Conservation (phyloP, 1,139 yeast species). For the Nakaseomyces kungkrabaensis region DNA sequence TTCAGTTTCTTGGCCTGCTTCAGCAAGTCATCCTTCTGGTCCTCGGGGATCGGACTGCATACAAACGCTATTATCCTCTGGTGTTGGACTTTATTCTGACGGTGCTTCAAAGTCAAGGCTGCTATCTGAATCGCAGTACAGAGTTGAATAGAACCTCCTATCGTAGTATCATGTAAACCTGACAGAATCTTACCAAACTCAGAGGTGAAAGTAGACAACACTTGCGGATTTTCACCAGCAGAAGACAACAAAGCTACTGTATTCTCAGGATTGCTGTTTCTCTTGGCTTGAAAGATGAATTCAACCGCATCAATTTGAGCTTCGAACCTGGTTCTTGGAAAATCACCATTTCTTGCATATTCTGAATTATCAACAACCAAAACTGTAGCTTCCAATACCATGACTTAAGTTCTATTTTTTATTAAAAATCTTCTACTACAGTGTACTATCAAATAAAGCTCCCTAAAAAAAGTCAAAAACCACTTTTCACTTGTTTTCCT, state of each 20-base stretch:
- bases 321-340: conserved; percentile 76
- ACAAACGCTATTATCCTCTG: conserved; percentile 87
- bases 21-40: conserved; percentile 57
- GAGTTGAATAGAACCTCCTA: conserved; percentile 61
- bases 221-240: conserved; percentile 81
- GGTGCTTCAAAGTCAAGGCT: conserved; percentile 91
- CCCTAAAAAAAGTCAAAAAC: too few species aligned
- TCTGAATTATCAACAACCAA: conserved; percentile 93
- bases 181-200: conserved; percentile 81
- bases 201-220: conserved; percentile 75
- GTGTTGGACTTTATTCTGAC: conserved; percentile 86
- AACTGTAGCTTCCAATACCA: conserved; percentile 96
- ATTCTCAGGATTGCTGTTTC: conserved; percentile 84
- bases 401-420: conserved; percentile 23
- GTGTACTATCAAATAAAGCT: too few species aligned
- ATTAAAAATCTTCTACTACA: background rate
- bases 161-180: conserved; percentile 78
- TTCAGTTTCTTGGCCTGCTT: conserved; percentile 87
- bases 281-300: conserved; percentile 74
- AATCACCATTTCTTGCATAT: conserved; percentile 93
- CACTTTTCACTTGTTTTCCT: too few species aligned
- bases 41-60: conserved; percentile 67
- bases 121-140: conserved; percentile 90
- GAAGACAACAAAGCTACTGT: conserved; percentile 85
- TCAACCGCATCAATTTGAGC: conserved; percentile 94